These are phyloP conservation scores for Aquilaria yunnanensis DNA, from an alignment of 345 rosid genomes.

Conservation along the genomic window DNA sequence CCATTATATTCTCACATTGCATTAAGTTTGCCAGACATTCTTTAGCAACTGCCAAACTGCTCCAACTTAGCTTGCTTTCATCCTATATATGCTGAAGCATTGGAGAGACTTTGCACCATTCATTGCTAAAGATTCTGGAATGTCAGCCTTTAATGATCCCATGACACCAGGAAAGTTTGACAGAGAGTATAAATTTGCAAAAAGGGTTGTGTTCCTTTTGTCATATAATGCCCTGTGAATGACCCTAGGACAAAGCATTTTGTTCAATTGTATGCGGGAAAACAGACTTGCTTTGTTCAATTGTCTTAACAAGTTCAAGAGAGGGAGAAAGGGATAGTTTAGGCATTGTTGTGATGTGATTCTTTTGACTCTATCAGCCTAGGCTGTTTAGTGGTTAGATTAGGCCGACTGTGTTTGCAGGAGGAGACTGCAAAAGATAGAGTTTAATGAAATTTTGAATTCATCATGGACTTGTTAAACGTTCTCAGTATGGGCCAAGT, in stretches of 20 bases:
- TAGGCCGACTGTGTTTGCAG: too few relatives aligned
- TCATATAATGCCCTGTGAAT: constrained; percentile 55
- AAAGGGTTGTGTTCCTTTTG: constrained; percentile 67
- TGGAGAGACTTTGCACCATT: constrained; percentile 50
- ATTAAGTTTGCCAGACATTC: constrained; percentile 34
- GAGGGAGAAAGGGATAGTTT: constrained; percentile 80
- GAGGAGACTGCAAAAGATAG: too few relatives aligned
- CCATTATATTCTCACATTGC: constrained; percentile 70
- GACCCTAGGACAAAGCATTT: constrained; percentile 48
- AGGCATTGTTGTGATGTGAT: constrained; percentile 86
- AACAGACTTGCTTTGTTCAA: constrained; percentile 51
- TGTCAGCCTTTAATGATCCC: constrained; percentile 76
- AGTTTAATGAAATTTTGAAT: too few relatives aligned
- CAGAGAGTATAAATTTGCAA: constrained; percentile 56
- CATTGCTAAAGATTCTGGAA: constrained; percentile 40
- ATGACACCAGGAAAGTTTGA: constrained; percentile 84
- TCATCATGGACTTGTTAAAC: too few relatives aligned
- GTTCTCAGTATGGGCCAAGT: too few relatives aligned
- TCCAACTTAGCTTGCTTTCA: constrained; percentile 34
- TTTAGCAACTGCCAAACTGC: constrained; percentile 18
- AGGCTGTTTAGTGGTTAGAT: too few relatives aligned
- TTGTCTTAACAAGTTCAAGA: constrained; percentile 50
- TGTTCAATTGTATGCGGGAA: constrained; percentile 58
- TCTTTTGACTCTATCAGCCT: constrained; percentile 33
- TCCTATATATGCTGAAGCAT: constrained; percentile 45